These are phyloP conservation scores for Yarrowia deformans DNA, from an alignment of 805 yeast species.

Conservation along the genomic window DNA sequence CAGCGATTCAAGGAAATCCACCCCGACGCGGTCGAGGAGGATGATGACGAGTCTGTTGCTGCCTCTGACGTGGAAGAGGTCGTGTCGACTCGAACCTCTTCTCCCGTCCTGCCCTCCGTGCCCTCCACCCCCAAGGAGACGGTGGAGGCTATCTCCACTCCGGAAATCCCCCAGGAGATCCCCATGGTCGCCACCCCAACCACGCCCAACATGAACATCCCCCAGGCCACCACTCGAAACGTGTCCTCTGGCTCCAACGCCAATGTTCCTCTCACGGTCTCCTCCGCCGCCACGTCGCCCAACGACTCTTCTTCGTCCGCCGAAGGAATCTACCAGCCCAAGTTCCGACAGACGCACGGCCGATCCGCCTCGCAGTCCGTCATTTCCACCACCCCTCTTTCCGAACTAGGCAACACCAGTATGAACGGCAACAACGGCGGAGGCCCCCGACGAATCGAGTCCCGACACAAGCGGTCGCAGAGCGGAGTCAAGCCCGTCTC, in stretches of 20 bases:
- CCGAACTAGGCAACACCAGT: conserved; percentile 32
- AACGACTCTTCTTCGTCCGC: conserved; percentile 16
- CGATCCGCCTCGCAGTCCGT: conserved; percentile 36
- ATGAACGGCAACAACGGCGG: conserved; percentile 38
- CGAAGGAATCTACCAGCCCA: conserved; percentile 33
- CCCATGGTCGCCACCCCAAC: conserved; percentile 24
- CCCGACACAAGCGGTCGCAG: conserved; percentile 31
- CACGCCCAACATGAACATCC: conserved; percentile 34
- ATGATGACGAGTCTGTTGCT: conserved; percentile 34
- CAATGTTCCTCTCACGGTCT: background rate
- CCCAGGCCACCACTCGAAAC: conserved; percentile 34
- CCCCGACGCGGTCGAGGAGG: conserved; percentile 39
- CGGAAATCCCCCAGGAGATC: conserved; percentile 30
- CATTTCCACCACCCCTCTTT: conserved; percentile 36
- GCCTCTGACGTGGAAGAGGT: conserved; percentile 26
- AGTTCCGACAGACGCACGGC: conserved; percentile 36
- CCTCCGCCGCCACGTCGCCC: conserved; percentile 32
- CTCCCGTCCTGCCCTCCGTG: conserved; percentile 22
- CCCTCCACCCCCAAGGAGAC: conserved; percentile 37
- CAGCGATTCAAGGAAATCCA: conserved; percentile 31
- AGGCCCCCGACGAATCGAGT: conserved; percentile 36
- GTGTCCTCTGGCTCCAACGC: conserved; percentile 14
- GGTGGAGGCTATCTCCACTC: background rate
- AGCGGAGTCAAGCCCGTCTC: conserved; percentile 11
- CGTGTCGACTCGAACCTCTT: conserved; percentile 15